phyloP scores from a whole-genome alignment of 805 yeast species.

The Phaffomyces antillensis region DNA sequence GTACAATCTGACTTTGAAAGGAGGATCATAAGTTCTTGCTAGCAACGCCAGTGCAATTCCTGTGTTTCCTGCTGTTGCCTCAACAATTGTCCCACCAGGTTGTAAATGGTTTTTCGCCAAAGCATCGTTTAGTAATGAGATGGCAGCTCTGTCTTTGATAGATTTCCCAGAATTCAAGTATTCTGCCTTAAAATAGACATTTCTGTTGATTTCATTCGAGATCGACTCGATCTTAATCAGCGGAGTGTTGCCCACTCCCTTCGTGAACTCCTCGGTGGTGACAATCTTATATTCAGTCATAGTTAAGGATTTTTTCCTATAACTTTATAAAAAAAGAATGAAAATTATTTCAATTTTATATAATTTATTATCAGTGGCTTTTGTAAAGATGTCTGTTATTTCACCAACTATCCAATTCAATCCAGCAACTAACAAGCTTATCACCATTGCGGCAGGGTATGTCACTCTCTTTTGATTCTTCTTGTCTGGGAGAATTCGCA shows the following conservation, averaged over 20 bases:
- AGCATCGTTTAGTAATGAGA: slow-evolving; percentile 56
- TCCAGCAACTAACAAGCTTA: slow-evolving; percentile 42
- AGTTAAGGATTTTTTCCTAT: neutral
- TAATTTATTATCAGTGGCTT: neutral
- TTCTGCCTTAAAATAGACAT: slow-evolving; percentile 68
- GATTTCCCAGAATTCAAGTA: slow-evolving; percentile 74
- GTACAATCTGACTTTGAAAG: slow-evolving; percentile 56
- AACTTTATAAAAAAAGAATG: neutral
- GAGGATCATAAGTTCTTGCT: slow-evolving; percentile 29
- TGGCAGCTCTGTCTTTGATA: slow-evolving; percentile 77
- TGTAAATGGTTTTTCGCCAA: slow-evolving; percentile 43
- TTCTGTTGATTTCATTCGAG: slow-evolving; percentile 59
- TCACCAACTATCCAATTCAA: slow-evolving; percentile 34
- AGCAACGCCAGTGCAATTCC: slow-evolving; percentile 75
- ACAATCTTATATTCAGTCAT: slow-evolving; percentile 11
- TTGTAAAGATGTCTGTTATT: slow-evolving; percentile 15
- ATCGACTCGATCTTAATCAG: slow-evolving; percentile 55
- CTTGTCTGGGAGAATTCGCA: slow-evolving; percentile 24
- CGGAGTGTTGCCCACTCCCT: slow-evolving; percentile 61
- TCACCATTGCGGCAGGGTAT: slow-evolving; percentile 57
- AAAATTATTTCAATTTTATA: neutral
- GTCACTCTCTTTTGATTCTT: slow-evolving; percentile 14
- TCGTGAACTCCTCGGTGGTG: slow-evolving; percentile 15
- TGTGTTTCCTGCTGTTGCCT: slow-evolving; percentile 84
- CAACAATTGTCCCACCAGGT: slow-evolving; percentile 65